Conservation (phyloP, 495 filamentous ascomycete species). For the Cairneyella variabilis region DNA sequence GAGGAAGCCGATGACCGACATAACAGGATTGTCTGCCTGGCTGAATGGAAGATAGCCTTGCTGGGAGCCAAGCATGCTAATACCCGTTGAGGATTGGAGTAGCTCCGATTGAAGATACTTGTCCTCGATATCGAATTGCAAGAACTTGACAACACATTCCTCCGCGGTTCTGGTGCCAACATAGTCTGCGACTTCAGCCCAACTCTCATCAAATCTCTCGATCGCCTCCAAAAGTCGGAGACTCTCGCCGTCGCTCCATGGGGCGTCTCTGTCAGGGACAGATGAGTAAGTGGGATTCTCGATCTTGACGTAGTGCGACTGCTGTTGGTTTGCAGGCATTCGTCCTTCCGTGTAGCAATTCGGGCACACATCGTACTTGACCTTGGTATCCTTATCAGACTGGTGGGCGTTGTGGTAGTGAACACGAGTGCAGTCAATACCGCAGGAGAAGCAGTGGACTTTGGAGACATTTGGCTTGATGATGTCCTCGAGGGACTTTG, state of each 20-base stretch:
- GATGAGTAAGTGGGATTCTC: constrained; percentile 78
- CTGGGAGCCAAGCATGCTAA: constrained; percentile 58
- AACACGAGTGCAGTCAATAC: constrained; percentile 86
- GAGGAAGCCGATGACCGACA: constrained; percentile 91
- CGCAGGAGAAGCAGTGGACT: constrained; percentile 84
- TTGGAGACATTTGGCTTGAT: constrained; percentile 52
- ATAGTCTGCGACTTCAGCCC: constrained; percentile 86
- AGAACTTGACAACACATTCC: constrained; percentile 93
- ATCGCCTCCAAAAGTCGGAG: constrained; percentile 82
- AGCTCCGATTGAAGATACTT: constrained; percentile 79
- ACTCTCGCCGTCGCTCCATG: constrained; percentile 87
- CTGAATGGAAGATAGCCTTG: constrained; percentile 78
- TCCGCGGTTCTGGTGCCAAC: constrained; percentile 90
- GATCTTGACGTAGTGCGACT: constrained; percentile 75
- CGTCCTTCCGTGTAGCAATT: constrained; percentile 81
- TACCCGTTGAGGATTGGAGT: constrained; percentile 50
- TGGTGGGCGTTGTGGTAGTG: constrained; percentile 82
- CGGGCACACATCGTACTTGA: constrained; percentile 82
- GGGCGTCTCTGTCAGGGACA: constrained; percentile 72
- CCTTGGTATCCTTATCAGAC: constrained; percentile 48
- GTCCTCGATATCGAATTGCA: constrained; percentile 87
- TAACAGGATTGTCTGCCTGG: constrained; percentile 88
- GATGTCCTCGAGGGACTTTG: constrained; percentile 57
- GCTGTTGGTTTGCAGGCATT: constrained; percentile 68
- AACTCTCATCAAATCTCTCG: constrained; percentile 91